phyloP scores from a whole-genome alignment of 176 grass and related monocot genomes.

The Canna indica region DNA sequence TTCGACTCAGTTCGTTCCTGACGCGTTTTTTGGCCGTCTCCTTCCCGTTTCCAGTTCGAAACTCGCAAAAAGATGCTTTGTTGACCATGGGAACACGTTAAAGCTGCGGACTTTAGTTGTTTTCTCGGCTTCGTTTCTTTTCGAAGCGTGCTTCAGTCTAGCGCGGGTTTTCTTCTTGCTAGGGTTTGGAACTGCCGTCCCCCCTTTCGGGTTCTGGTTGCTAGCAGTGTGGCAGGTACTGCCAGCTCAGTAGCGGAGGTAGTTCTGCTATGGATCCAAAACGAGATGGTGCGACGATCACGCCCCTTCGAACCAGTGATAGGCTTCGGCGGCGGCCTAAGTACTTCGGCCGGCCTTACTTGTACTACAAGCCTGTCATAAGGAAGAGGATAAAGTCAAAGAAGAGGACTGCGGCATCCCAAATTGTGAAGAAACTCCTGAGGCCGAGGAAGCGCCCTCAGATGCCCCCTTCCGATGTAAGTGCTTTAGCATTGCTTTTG shows the following conservation, averaged over 20 bases:
- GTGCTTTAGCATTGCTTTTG: constrained; percentile 10
- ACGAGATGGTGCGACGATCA: constrained; percentile 16
- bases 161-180: not conserved
- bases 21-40: not conserved
- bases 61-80: not conserved
- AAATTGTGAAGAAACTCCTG: constrained; percentile 94
- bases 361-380: constrained; percentile 64
- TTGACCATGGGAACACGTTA: not conserved
- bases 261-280: constrained; percentile 17
- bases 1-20: not conserved
- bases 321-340: constrained; percentile 57
- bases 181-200: constrained; percentile 16
- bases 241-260: constrained; percentile 1
- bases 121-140: not conserved
- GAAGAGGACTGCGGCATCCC: constrained; percentile 71
- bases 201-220: not conserved
- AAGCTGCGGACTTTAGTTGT: not conserved
- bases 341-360: constrained; percentile 43
- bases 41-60: constrained; percentile 4
- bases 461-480: constrained; percentile 62
- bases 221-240: not conserved
- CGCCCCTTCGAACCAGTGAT: constrained; percentile 59
- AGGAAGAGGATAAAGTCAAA: constrained; percentile 87
- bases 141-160: not conserved
- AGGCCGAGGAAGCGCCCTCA: constrained; percentile 35